These are phyloP conservation scores for Entomophthora muscae DNA, from an alignment of 371 early-diverging fungal species.

Conservation along the genomic window DNA sequence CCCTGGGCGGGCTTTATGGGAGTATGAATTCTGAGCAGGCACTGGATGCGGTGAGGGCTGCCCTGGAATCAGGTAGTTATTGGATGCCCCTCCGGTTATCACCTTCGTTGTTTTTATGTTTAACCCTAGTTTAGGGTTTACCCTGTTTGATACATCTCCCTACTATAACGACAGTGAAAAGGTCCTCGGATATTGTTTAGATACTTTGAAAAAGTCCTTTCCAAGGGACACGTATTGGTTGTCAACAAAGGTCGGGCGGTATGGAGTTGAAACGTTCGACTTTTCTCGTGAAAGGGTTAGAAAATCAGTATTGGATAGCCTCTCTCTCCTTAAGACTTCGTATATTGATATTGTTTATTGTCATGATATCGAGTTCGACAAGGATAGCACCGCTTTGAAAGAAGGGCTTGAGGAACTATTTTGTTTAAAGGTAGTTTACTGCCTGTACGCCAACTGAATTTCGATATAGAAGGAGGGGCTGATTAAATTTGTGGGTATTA, in stretches of 20 bases:
- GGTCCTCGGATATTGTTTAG: conserved; percentile 45
- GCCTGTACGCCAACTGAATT: neutral
- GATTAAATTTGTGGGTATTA: conserved; percentile 50
- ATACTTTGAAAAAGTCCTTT: conserved; percentile 24
- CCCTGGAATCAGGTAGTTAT: conserved; percentile 11
- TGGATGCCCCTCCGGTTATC: neutral
- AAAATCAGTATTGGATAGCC: conserved; percentile 38
- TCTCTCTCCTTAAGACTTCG: conserved; percentile 36
- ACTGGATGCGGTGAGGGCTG: neutral
- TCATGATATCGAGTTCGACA: conserved; percentile 72
- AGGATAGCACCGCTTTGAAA: conserved; percentile 26
- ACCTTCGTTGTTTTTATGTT: neutral
- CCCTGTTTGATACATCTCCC: conserved; percentile 56
- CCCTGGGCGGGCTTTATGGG: conserved; percentile 11
- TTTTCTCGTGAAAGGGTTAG: conserved; percentile 33
- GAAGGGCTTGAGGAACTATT: conserved; percentile 44
- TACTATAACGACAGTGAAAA: conserved; percentile 55
- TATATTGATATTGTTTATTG: conserved; percentile 59
- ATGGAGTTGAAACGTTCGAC: conserved; percentile 50
- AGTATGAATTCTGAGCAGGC: conserved; percentile 5
- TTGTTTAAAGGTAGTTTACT: conserved; percentile 30
- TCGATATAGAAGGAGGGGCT: conserved; percentile 29
- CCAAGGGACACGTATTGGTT: conserved; percentile 44
- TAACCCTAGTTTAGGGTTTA: conserved; percentile 28
- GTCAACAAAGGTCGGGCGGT: conserved; percentile 61